Evolutionary conservation across 345 rosid species (phyloP).

Genomic region (Punica granatum): DNA sequence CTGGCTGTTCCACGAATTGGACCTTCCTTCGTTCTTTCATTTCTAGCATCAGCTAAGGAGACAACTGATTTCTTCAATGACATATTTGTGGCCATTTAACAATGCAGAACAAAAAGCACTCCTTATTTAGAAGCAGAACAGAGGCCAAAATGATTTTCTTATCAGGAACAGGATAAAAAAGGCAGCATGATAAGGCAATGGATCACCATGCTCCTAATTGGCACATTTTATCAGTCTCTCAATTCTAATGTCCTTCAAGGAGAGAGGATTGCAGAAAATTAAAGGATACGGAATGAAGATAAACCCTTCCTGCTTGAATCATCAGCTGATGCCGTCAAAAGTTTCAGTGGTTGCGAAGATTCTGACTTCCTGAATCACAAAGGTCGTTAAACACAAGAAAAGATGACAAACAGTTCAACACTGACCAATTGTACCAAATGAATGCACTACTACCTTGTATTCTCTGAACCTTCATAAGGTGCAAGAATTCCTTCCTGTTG

Average conservation of each 20-base stretch:
- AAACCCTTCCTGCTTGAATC: slow-evolving; percentile 70
- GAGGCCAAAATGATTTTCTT: background rate
- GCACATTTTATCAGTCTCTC: background rate
- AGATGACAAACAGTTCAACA: background rate
- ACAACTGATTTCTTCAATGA: background rate
- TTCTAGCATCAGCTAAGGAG: slow-evolving; percentile 72
- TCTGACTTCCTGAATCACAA: slow-evolving; percentile 52
- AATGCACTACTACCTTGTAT: slow-evolving; percentile 38
- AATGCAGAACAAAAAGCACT: background rate
- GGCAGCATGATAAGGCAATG: background rate
- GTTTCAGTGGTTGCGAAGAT: slow-evolving; percentile 56
- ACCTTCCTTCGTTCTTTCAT: slow-evolving; percentile 83
- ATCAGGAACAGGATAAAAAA: background rate
- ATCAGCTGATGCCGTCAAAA: slow-evolving; percentile 65
- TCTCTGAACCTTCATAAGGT: slow-evolving; percentile 42
- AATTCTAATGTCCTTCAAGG: background rate
- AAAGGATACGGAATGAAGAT: slow-evolving; percentile 79
- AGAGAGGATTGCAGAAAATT: background rate
- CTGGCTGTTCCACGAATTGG: slow-evolving; percentile 96
- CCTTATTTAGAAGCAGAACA: background rate
- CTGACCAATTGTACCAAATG: slow-evolving; percentile 2
- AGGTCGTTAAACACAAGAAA: slow-evolving; percentile 10
- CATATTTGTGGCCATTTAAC: background rate
- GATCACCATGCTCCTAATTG: background rate
- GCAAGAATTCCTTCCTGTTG: slow-evolving; percentile 56